phyloP scores from a whole-genome alignment of 208 protist species.

The Leishmania braziliensis region DNA sequence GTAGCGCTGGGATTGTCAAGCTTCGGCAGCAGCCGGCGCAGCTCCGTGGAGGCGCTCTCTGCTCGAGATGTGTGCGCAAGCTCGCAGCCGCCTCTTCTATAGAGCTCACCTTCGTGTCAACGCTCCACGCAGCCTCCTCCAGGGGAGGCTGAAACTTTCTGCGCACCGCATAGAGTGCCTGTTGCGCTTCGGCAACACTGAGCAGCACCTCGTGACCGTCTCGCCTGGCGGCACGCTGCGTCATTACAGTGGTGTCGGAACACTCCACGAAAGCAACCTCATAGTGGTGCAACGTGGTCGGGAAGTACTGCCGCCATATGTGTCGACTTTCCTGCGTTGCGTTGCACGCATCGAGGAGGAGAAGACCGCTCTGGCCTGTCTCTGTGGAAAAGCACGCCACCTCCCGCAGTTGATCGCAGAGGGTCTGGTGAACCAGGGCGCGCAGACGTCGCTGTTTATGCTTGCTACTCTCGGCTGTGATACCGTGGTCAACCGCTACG shows the following conservation, averaged over 20 bases:
- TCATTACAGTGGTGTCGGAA: constrained; percentile 33
- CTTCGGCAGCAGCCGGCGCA: not conserved
- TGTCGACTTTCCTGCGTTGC: constrained; percentile 43
- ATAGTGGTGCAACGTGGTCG: constrained; percentile 23
- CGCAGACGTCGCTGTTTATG: constrained; percentile 69
- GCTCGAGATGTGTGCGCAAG: constrained; percentile 9
- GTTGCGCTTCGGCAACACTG: constrained; percentile 54
- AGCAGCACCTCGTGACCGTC: constrained; percentile 49
- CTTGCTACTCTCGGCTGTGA: constrained; percentile 57
- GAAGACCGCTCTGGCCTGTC: constrained; percentile 27
- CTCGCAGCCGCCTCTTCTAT: constrained; percentile 5
- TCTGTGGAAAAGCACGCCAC: constrained; percentile 25
- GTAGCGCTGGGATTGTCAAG: constrained; percentile 9
- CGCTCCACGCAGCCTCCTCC: constrained; percentile 36
- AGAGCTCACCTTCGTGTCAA: constrained; percentile 18
- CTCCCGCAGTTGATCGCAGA: constrained; percentile 26
- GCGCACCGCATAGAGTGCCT: constrained; percentile 64
- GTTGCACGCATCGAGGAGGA: constrained; percentile 87
- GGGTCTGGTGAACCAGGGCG: constrained; percentile 40
- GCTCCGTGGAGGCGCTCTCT: not conserved
- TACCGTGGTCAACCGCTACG: constrained; percentile 36
- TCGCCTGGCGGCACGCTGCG: constrained; percentile 41
- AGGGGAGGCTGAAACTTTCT: constrained; percentile 56
- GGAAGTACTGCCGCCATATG: constrained; percentile 41
- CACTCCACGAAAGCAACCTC: constrained; percentile 57